Evolutionary conservation across 2,329 filamentous ascomycete genomes (phyloP).

Genomic region (Penicillium verrucosum): DNA sequence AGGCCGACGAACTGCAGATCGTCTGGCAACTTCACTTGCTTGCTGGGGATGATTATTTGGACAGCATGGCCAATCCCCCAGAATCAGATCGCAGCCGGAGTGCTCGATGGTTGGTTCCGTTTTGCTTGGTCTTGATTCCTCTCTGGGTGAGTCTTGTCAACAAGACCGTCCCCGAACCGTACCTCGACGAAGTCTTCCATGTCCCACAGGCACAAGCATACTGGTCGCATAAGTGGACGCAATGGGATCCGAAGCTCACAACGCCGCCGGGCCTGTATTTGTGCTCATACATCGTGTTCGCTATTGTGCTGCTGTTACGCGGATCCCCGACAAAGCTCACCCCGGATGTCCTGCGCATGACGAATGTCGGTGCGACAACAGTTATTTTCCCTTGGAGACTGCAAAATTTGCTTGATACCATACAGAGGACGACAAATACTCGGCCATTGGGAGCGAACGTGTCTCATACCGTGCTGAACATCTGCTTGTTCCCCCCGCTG

Average conservation of each 20-base stretch:
- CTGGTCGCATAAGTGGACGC: slow-evolving; percentile 66
- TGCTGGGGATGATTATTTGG: background rate
- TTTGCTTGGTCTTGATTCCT: slow-evolving; percentile 34
- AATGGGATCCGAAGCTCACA: slow-evolving; percentile 97
- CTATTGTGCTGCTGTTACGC: slow-evolving; percentile 22
- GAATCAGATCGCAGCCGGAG: slow-evolving; percentile 35
- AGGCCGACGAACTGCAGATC: background rate
- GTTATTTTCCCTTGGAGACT: slow-evolving; percentile 49
- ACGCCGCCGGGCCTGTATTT: slow-evolving; percentile 83
- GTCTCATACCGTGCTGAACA: slow-evolving; percentile 62
- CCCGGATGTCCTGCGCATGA: slow-evolving; percentile 35
- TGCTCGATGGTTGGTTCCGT: slow-evolving; percentile 38
- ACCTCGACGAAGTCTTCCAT: slow-evolving; percentile 59
- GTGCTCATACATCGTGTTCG: slow-evolving; percentile 47
- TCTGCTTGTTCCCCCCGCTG: slow-evolving; percentile 79
- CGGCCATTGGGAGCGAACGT: slow-evolving; percentile 33
- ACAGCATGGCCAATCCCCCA: slow-evolving; percentile 31
- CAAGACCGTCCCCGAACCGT: slow-evolving; percentile 53
- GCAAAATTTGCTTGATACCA: slow-evolving; percentile 52
- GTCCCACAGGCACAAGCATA: slow-evolving; percentile 88
- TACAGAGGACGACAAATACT: slow-evolving; percentile 35
- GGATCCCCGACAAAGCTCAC: slow-evolving; percentile 33
- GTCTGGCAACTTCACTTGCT: background rate
- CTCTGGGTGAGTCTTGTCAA: slow-evolving; percentile 48
- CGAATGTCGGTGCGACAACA: slow-evolving; percentile 38